Base-by-base conservation (phyloP, 352 stramenopile genomes). In the Phytophthora parvispora region DNA sequence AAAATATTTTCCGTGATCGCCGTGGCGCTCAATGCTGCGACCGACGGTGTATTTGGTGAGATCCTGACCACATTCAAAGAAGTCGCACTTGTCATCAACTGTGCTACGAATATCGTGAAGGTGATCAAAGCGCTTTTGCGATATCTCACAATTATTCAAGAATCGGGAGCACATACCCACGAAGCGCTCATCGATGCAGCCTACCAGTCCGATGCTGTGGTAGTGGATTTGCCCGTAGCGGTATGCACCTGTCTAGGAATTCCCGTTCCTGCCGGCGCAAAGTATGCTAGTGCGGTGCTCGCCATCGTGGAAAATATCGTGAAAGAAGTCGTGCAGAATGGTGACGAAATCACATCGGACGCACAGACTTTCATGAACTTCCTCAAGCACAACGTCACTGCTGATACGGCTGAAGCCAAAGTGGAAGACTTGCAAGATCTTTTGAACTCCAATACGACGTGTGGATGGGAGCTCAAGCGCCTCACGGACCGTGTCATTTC, bases 1-100 rank as follows among this genome's bases (percentile, higher is more conserved):
- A 75, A 78, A 43, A 67, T 78, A 16, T 64, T 50, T 20, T 66
- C 64, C 7, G 60, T 75, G 20, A 59, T 69, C 16, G 54, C 60
- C 9, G 66, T 74, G 27, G 66, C 66, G 20, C 53, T 74, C 22
- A 74, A 74, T 40, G 66, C 31, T 34, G 51, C 60, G 18, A 74
- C 59, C 8, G 60, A 54, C 36, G 66, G 66, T 12, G 66, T 74
- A 5, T 69, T 74, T 32, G 66, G 66, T 10, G 54, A 69, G 25
- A 60, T 71, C 10, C n/a, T 71, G 24, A 60, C 64, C 18, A 60
- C 64, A 6, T 71, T 61, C 16, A 71, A 71, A 31, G 42, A 59
- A 6, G 49, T 65, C 6, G 57, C 56, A 25, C 31, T 65, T 28
- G 55, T 65, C 31, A 59, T 70, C 4, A 70, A 64, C 36, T 71